These are phyloP conservation scores for Metarhizium robertsii DNA, from an alignment of 2,329 filamentous ascomycete species.

Conservation along the genomic window DNA sequence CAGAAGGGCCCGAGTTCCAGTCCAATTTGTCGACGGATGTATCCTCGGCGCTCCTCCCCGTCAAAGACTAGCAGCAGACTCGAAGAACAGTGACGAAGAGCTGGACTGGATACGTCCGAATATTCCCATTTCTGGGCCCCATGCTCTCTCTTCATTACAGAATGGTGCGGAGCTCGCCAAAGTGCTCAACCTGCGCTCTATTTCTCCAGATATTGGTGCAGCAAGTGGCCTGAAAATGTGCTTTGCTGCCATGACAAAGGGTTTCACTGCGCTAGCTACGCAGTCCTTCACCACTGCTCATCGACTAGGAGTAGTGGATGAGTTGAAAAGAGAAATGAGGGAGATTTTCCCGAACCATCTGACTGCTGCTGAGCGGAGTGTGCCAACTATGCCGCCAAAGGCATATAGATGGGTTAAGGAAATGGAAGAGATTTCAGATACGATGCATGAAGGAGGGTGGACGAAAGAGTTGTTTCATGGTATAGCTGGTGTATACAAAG, in stretches of 20 bases:
- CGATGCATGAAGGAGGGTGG: conserved; percentile 56
- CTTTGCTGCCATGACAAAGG: conserved; percentile 52
- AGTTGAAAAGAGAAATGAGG: conserved; percentile 47
- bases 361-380: conserved; percentile 35
- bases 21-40: conserved; percentile 47
- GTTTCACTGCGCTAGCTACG: conserved; percentile 58
- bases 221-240: conserved; percentile 58
- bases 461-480: conserved; percentile 43
- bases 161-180: conserved; percentile 29
- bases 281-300: conserved; percentile 63
- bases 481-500: conserved; percentile 51
- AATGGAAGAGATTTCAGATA: conserved; percentile 66
- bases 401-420: conserved; percentile 70
- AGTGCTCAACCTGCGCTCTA: conserved; percentile 38
- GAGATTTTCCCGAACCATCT: conserved; percentile 37
- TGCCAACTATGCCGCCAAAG: conserved; percentile 59
- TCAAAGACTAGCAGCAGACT: conserved; percentile 15
- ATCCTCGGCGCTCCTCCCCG: conserved; percentile 47
- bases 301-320: conserved; percentile 49
- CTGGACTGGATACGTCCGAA: conserved; percentile 29
- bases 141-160: conserved; percentile 29
- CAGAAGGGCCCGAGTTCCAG: conserved; percentile 24
- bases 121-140: conserved; percentile 40
- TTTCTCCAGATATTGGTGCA: conserved; percentile 40
- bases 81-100: conserved; percentile 7